These are phyloP conservation scores for Cymodocea nodosa DNA, from an alignment of 116 monocot genomes.

Conservation along the genomic window DNA sequence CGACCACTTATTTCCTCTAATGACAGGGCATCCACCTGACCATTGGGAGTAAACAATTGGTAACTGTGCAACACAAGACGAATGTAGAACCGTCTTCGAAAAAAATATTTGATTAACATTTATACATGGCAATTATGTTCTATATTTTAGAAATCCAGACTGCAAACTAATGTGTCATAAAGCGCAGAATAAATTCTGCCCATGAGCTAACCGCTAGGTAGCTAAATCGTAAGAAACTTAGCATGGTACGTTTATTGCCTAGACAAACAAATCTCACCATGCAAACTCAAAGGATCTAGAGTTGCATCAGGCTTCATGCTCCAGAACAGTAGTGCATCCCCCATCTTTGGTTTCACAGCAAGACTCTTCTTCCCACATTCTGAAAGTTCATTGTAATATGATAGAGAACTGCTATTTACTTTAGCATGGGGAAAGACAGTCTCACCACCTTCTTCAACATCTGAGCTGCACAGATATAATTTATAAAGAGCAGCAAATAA, in stretches of 20 bases:
- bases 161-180: too few species aligned
- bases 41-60: too few species aligned
- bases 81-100: too few species aligned
- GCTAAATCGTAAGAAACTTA: too few species aligned
- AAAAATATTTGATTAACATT: too few species aligned
- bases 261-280: slow-evolving; percentile 5
- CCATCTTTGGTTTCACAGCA: slow-evolving; percentile 25
- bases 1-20: slow-evolving; percentile 49
- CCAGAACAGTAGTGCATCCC: slow-evolving; percentile 30
- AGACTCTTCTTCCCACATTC: slow-evolving; percentile 20
- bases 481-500: not conserved
- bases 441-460: slow-evolving; percentile 38
- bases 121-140: too few species aligned
- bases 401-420: slow-evolving; percentile 12
- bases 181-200: too few species aligned
- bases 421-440: slow-evolving; percentile 23
- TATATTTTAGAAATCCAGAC: too few species aligned
- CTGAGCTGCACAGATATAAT: slow-evolving; percentile 16
- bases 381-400: slow-evolving; percentile 18
- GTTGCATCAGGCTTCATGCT: slow-evolving; percentile 22
- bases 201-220: too few species aligned
- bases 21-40: slow-evolving; percentile 38
- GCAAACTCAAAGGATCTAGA: slow-evolving; percentile 13
- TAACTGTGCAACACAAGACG: too few species aligned
- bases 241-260: too few species aligned